Base-by-base conservation (phyloP, 2,329 filamentous ascomycete genomes). In the Hypoxylon sp. region DNA sequence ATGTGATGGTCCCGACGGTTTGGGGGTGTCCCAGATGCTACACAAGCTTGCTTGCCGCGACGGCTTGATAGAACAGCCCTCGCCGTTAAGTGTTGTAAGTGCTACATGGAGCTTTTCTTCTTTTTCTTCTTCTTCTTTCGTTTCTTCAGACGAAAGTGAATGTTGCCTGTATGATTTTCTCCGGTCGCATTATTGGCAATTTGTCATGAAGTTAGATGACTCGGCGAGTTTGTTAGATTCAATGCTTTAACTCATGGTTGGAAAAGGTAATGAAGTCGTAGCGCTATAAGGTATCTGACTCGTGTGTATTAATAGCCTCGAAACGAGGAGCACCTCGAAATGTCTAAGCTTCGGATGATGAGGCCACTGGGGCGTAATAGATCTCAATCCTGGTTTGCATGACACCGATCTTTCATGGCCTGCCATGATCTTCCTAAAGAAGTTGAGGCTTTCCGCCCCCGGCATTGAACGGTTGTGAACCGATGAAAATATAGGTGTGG, bases 401-500 rank as follows among this genome's bases (percentile, higher is more conserved):
- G 56, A 63, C 55, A 61, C 48, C 59, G 60, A 64, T 63, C 57
- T 63, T 51, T 63, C 41, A 60, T 57, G 62, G 52, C 46, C 45
- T 64, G 59, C 59, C 53, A 59, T 60, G 57, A 60, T 61, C 53
- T 51, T 49, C 58, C 41, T 51, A 30, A 53, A 9, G 48, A 57
- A 56, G 55, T 58, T 50, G 52, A 62, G 59, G 55, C 59, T 61
- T 53, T 63, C 57, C 63, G 61, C 54, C 63, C 59, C 56, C 62
- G 60, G 61, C 60, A 63, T 63, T 62, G 55, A 59, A 56, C 57
- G 63, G 61, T 55, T 46, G 49, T 54, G 58, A 55, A 59, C 57
- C 51, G 53, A 60, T 46, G 54, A 59, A n/a, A 54, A 56, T 51
- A 57, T 41, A 57, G 50, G 46, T 59, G 57, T 63, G 60, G 62